phyloP scores from a whole-genome alignment of 2,329 filamentous ascomycete genomes.

The Beauveria caledonica region DNA sequence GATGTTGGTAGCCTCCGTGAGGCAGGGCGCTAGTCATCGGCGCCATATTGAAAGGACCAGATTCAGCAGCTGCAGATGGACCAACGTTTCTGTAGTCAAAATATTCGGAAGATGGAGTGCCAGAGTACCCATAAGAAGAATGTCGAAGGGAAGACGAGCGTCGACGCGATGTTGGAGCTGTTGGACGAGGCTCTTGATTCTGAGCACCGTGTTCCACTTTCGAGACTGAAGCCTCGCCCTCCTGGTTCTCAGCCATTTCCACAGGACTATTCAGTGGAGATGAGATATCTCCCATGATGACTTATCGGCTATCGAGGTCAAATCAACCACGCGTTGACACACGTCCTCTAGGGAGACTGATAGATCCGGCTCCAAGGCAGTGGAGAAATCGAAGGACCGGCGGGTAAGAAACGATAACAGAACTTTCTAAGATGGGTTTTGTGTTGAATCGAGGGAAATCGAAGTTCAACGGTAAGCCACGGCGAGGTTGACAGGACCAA shows the following conservation, averaged over 20 bases:
- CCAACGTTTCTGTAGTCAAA: slow-evolving; percentile 26
- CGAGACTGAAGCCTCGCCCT: background rate
- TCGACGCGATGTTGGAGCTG: background rate
- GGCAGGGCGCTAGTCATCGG: slow-evolving; percentile 32
- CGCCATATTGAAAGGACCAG: slow-evolving; percentile 32
- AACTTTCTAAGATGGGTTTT: background rate
- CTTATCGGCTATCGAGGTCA: background rate
- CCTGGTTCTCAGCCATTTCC: background rate
- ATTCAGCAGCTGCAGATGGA: slow-evolving; percentile 5
- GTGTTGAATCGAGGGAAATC: background rate
- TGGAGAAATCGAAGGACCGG: too few species aligned
- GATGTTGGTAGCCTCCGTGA: slow-evolving; percentile 23
- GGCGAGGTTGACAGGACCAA: background rate
- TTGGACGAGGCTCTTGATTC: background rate
- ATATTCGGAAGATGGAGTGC: slow-evolving; percentile 29
- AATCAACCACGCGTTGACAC: background rate
- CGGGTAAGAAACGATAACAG: too few species aligned
- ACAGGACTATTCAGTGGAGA: background rate
- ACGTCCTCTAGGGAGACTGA: background rate
- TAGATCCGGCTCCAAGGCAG: background rate
- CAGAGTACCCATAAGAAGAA: slow-evolving; percentile 13
- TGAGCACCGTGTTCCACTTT: too few species aligned
- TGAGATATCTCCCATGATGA: slow-evolving; percentile 3
- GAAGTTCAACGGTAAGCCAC: background rate
- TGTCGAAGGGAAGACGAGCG: background rate